Evolutionary conservation across 768 basidiomycete species (phyloP), one percentile per base, ranked within the genome.

Genomic region (Mycena leptocephala): DNA sequence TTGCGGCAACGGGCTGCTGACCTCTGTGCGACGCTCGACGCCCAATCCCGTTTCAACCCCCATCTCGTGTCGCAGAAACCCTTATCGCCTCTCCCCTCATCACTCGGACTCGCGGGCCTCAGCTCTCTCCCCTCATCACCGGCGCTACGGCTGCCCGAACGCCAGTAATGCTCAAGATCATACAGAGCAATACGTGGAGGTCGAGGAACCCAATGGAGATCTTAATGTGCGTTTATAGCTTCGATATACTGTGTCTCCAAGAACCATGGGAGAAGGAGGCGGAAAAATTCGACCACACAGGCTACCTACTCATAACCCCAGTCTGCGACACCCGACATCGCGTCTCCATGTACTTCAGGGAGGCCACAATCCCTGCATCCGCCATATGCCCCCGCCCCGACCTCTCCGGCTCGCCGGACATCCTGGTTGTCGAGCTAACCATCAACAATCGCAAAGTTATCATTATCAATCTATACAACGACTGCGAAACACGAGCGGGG

Each of bases 91-190:
- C 65, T 55, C 33, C 30, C 65, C 22, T 18, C 65, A 13, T 9
- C 33, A 2, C 11, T 53, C 18, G 35, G n/a, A 10, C 33, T 67
- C 11, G 10, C 65, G 3, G 28, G 22, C 51, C 37, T 39, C 51
- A 33, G 37, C 24, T 20, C n/a, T n/a, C n/a, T n/a, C n/a, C n/a
- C n/a, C n/a, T n/a, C 37, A 22, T 32, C 30, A 20, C 3, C 16
- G 32, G 66, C 66, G 66, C 66, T 53, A 22, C 51, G 66, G 66
- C 66, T 68, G 66, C 66, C 33, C 66, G 66, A 68, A n/a, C n/a
- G n/a, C n/a, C n/a, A n/a, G n/a, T n/a, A n/a, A n/a, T n/a, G n/a
- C n/a, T n/a, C n/a, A n/a, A n/a, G n/a, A n/a, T n/a, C n/a, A n/a
- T n/a, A n/a, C n/a, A n/a, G n/a, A n/a, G n/a, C n/a, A n/a, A n/a